Base-by-base conservation (phyloP, 2,329 filamentous ascomycete species). In the Alternaria angustiovoidea region DNA sequence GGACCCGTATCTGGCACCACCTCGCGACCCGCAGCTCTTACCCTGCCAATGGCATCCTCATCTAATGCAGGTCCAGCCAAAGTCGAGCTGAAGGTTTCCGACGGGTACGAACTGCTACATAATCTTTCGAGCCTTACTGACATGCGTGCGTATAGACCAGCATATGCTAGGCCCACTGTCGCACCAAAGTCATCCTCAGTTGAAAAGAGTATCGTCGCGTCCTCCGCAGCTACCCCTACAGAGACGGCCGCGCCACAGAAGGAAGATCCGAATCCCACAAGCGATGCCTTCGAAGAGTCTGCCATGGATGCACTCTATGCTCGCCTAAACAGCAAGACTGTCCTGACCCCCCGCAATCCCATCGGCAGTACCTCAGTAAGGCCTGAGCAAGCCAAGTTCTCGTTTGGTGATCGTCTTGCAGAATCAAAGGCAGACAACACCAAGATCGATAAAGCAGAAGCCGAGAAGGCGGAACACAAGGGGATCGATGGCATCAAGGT, bases 301-400 rank as follows among this genome's bases (percentile, higher is more conserved):
- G 58, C 55, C 7, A 41, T 72, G 16, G 72, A 71, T 1, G 54
- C 56, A 20, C 63, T 71, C 48, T 73, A 66, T 49, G 66, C 67
- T 14, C 67, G 65, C 7, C 55, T 74, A 24, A 66, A 55, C 24
- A 46, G 56, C 12, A 52, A 38, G 30, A 42, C 53, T 7, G 8
- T 22, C n/a, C 28, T 20, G 11, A 38, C 11, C 18, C 30, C 12
- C 20, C 55, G 20, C 20, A 42, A 12, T 4, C 5, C 51, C 8
- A n/a, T 26, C 24, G n/a, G 7, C n/a, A n/a, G 26, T 39, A 51
- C 51, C 4, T 43, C 44, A 11, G 7, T 5, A 18, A 46, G 54
- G 0, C 62, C 59, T 9, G 49, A 57, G 18, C 58, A 51, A 24
- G 36, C 36, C n/a, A 41, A 49, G 9, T 64, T 62, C 43, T 56